Percentiles rank a stretch among this genome's conserved stretches.
phyloP scores from a whole-genome alignment of 345 rosid species.

The Psidium friedrichsthalianum region DNA sequence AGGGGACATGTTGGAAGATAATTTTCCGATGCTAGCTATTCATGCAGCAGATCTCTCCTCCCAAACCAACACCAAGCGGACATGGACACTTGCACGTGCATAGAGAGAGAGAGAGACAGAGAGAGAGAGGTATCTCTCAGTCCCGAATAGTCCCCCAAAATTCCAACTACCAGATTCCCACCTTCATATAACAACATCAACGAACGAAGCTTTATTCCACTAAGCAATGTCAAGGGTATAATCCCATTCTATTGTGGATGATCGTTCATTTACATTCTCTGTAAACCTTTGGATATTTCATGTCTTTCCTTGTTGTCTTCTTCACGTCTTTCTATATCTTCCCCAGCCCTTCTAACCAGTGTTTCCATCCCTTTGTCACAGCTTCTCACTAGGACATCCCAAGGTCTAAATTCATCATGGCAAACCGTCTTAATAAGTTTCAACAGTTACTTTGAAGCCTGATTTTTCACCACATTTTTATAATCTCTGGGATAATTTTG shows the following conservation, averaged over 20 bases:
- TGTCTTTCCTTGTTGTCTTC: background rate
- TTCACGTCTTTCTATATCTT: background rate
- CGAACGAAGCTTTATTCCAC: background rate
- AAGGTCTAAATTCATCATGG: background rate
- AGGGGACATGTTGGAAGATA: background rate
- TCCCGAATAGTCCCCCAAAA: background rate
- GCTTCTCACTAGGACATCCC: background rate
- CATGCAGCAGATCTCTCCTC: background rate
- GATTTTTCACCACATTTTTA: background rate
- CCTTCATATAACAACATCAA: background rate
- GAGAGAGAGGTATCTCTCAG: background rate
- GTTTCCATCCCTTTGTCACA: background rate
- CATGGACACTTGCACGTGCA: rapidly evolving
- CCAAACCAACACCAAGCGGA: background rate
- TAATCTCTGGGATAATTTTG: background rate
- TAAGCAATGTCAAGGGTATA: background rate
- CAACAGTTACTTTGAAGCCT: background rate
- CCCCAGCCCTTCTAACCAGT: background rate
- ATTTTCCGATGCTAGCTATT: background rate
- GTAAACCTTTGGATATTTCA: background rate
- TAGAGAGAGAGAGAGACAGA: background rate
- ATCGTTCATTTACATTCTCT: background rate
- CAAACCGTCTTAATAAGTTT: background rate
- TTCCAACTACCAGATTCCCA: background rate
- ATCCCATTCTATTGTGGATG: background rate